Percentiles rank a stretch among this genome's conserved stretches.
phyloP scores from a whole-genome alignment of 352 stramenopile genomes.

The Globisporangium cederbergense region DNA sequence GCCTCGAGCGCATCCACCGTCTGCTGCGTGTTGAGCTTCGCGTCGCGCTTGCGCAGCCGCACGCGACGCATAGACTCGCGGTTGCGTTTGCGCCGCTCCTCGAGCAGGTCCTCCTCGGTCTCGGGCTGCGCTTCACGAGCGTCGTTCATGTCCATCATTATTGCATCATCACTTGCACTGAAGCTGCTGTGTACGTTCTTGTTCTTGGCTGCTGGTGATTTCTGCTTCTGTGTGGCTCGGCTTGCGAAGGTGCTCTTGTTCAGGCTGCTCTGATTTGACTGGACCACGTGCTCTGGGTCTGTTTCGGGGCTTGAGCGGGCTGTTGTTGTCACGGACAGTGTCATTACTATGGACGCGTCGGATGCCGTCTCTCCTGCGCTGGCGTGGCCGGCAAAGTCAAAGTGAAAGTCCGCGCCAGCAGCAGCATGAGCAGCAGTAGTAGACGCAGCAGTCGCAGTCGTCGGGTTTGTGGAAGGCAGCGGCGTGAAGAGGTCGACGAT shows the following conservation, averaged over 20 bases:
- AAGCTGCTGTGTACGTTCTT: background rate
- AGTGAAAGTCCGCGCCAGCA: background rate
- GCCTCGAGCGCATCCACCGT: constrained; percentile 16
- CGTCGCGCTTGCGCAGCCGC: constrained; percentile 22
- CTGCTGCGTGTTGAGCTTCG: constrained; percentile 11
- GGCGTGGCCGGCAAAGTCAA: background rate
- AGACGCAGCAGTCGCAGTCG: no score
- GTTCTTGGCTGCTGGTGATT: background rate
- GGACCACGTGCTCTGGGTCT: background rate
- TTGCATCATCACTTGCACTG: no score
- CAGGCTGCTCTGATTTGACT: background rate
- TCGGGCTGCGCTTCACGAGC: background rate
- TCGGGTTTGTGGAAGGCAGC: background rate
- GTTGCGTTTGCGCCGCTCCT: constrained; percentile 24
- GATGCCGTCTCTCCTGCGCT: background rate
- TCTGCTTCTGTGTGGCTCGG: background rate
- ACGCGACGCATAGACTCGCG: constrained; percentile 34
- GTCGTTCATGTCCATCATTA: background rate
- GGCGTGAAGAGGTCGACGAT: constrained; percentile 7
- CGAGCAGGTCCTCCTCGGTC: constrained; percentile 6
- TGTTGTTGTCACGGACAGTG: background rate
- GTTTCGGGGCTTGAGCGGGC: background rate
- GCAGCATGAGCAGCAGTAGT: no score
- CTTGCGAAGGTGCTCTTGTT: background rate
- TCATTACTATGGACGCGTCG: background rate